Base-by-base conservation (phyloP, 2,329 filamentous ascomycete genomes). In the Phialocephala sp. region DNA sequence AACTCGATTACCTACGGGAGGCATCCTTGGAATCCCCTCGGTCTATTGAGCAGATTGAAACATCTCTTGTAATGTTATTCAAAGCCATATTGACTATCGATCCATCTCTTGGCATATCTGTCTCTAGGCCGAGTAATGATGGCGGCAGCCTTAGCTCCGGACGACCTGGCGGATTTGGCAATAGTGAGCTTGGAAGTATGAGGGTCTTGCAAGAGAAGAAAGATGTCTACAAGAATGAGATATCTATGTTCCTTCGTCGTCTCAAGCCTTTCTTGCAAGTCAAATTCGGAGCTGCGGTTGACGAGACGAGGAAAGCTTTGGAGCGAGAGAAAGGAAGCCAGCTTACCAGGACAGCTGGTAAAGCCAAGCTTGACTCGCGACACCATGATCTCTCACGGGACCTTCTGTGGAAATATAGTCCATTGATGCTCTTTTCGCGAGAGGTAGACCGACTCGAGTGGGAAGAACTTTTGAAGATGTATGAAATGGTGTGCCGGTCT, bases 31-130 rank as follows among this genome's bases (percentile, higher is more conserved):
- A 93, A 65, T 89, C 87, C 58, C 77, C 85, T 0, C 82, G 84
- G 22, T 92, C 92, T 2, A 80, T 98, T 12, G 88, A 89, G 72
- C 88, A 92, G 20, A 91, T 97, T 35, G 94, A 99, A 77, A 76
- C 80, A 1, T 87, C 93, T 8, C 81, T 98, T 1, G 86, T 94
- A 14, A 89, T 90, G 14, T 83, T 99, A 8, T 98, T 95, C 79
- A 95, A 91, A 77, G 95, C 94, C 8, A 93, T 98, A 89, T 83
- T 91, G 71, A 97, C 94, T 68, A 98, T 98, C 63, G 94, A 98
- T 75, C 93, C 94, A 1, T 88, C 89, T 8, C 86, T 94, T 55
- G 86, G 90, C 60, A 80, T 71, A 35, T 75, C 74, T 45, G 71
- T 68, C 22, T 63, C 73, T 12, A 68, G 73, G 83, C 73, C 80